Percentiles rank a stretch among this genome's conserved stretches.
Conservation (phyloP, 2,329 filamentous ascomycete species). For the Aureobasidium leucospermi region DNA sequence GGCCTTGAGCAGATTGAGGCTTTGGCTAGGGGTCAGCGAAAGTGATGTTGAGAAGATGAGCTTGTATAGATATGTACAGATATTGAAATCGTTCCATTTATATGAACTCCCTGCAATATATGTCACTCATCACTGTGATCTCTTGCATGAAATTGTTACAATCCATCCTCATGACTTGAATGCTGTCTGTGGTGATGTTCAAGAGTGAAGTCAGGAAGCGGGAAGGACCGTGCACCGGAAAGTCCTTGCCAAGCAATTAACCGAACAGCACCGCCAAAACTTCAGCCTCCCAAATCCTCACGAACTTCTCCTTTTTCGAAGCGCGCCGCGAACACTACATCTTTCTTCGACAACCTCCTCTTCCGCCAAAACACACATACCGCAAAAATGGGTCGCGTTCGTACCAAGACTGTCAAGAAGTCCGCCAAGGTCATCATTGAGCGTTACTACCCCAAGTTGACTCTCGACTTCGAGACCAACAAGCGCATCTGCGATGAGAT, state of each 20-base stretch:
- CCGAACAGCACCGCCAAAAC: neutral
- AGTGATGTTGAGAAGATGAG: neutral
- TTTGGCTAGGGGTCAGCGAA: neutral
- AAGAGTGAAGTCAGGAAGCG: neutral
- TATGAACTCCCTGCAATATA: neutral
- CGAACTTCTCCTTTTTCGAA: neutral
- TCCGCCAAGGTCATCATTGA: slow-evolving; percentile 99
- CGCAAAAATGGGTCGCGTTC: slow-evolving; percentile 49
- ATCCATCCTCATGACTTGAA: no score
- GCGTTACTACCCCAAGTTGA: slow-evolving; percentile 90
- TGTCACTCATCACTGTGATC: no score
- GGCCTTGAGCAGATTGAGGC: slow-evolving; percentile 10
- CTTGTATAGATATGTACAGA: slow-evolving; percentile 13
- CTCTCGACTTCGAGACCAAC: slow-evolving; percentile 99
- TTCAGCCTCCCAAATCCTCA: neutral
- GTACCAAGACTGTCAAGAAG: slow-evolving; percentile 64
- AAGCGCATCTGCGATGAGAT: slow-evolving; percentile 99
- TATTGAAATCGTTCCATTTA: neutral
- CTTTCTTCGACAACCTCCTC: slow-evolving; percentile 11
- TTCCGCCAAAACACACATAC: slow-evolving; percentile 20
- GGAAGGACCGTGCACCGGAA: neutral
- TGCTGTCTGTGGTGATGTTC: neutral
- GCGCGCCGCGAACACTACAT: slow-evolving; percentile 9
- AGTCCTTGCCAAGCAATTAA: neutral
- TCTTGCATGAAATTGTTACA: no score